These are phyloP conservation scores for Globisporangium lucens DNA, from an alignment of 352 stramenopile genomes.

Conservation along the genomic window DNA sequence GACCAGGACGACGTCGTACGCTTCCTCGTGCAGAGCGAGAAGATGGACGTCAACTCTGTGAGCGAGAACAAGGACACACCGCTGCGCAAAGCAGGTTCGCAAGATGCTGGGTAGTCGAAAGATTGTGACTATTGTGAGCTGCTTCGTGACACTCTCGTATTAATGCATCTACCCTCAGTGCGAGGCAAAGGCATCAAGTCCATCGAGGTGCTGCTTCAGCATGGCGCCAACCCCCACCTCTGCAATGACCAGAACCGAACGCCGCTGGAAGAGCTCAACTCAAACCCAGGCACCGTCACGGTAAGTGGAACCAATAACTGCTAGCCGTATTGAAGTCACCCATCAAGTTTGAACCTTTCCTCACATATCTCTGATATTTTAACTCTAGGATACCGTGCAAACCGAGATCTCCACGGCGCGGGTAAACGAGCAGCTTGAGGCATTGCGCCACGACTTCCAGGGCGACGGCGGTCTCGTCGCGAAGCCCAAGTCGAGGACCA, in stretches of 20 bases:
- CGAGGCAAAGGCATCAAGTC: slow-evolving; percentile 52
- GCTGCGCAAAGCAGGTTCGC: slow-evolving; percentile 73
- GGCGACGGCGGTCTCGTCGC: neutral
- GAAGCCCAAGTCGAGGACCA: slow-evolving; percentile 5
- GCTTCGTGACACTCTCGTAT: neutral
- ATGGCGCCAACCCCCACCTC: slow-evolving; percentile 51
- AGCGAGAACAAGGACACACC: slow-evolving; percentile 76
- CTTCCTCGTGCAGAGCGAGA: slow-evolving; percentile 40
- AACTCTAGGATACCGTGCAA: slow-evolving; percentile 8
- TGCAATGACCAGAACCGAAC: slow-evolving; percentile 73
- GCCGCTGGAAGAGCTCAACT: slow-evolving; percentile 59
- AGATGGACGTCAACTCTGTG: slow-evolving; percentile 53
- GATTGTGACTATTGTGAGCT: neutral
- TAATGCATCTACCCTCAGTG: slow-evolving; percentile 15
- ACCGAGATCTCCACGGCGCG: slow-evolving; percentile 16
- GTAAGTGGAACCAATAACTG: slow-evolving; percentile 16
- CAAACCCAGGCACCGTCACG: slow-evolving; percentile 21
- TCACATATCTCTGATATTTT: neutral
- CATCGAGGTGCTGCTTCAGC: slow-evolving; percentile 56
- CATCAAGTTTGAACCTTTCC: neutral
- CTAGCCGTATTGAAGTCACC: too few relatives aligned
- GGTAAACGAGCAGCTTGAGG: slow-evolving; percentile 19
- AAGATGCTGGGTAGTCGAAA: neutral
- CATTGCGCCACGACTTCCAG: slow-evolving; percentile 2
- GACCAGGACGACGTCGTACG: slow-evolving; percentile 63